A percentile compares a stretch with the other conserved stretches of the same genome.
These are phyloP conservation scores for Chiua virens DNA, from an alignment of 768 basidiomycete genomes.

Conservation along the genomic window DNA sequence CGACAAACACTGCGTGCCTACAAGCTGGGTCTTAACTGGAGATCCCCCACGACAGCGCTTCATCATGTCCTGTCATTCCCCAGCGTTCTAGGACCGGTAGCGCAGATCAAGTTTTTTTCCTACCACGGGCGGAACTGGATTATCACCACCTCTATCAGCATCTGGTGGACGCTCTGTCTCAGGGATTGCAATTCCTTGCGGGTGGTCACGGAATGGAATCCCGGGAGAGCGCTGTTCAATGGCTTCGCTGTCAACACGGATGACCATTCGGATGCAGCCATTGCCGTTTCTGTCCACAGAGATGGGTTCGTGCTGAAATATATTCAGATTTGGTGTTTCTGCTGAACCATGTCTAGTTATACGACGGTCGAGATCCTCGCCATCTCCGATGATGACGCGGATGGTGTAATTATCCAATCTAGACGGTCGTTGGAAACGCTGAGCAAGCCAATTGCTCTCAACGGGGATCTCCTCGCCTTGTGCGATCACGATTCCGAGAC, in stretches of 20 bases:
- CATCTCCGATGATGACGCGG: conserved; percentile 8
- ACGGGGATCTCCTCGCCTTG: conserved; percentile 53
- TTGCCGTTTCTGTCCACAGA: conserved; percentile 52
- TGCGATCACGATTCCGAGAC: conserved; percentile 53
- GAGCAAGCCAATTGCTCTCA: conserved; percentile 48
- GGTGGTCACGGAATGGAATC: conserved; percentile 50
- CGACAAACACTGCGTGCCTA: conserved; percentile 43
- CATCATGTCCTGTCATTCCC: conserved; percentile 16
- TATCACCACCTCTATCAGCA: conserved; percentile 53
- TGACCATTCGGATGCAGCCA: conserved; percentile 40
- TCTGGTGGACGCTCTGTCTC: conserved; percentile 59
- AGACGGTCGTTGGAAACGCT: conserved; percentile 38
- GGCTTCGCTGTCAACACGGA: conserved; percentile 53
- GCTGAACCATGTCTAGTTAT: conserved; percentile 19
- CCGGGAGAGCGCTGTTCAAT: conserved; percentile 51
- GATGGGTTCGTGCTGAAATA: conserved; percentile 41
- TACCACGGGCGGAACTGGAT: conserved; percentile 44
- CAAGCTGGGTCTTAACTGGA: conserved; percentile 52
- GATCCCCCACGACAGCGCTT: conserved; percentile 20
- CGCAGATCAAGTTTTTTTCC: conserved; percentile 54
- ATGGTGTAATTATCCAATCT: conserved; percentile 28
- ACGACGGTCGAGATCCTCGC: conserved; percentile 31
- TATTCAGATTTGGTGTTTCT: not conserved
- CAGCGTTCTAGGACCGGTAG: conserved; percentile 44
- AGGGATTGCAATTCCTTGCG: conserved; percentile 44